Base-by-base conservation (phyloP, 164 flowering plant species). In the Vitis amurensis region DNA sequence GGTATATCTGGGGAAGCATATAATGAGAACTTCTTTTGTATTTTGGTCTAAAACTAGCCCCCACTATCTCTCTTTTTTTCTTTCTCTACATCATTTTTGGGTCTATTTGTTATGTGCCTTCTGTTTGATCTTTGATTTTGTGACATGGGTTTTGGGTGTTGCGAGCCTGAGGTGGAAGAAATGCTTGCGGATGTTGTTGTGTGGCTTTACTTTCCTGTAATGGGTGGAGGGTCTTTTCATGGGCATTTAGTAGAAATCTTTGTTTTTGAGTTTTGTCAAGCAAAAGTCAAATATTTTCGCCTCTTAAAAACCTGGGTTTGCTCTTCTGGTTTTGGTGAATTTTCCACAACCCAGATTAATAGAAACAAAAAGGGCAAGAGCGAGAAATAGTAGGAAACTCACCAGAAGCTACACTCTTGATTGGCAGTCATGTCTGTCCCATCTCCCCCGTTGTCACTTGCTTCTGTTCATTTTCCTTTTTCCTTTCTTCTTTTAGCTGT, bases 201-300 rank as follows among this genome's bases (percentile, higher is more conserved):
- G 15, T 47, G 58, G 49, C 11, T 59, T 68, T 64, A 17, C 58
- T 68, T 73, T 59, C 37, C 55, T 17, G 23, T 69, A 47, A 67
- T 50, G 73, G 30, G 30, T 67, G 60, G 69, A 52, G 61, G 65
- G 81, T 78, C 83, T 77, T 79, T 77, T 80, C 83, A 60, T 72
- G 61, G 71, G 66, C 62, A 71, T 61, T 51, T 29, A 12, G 51
- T 23, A 12, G 60, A 72, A 50, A 55, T 23, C 73, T 63, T 74
- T 66, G 23, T 59, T 51, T 68, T 74, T 69, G 59, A 47, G 84
- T 76, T 81, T 74, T 82, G 74, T 79, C 80, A 76, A 59, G 64
- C 57, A 63, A 73, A 77, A 74, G 56, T 59, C 52, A 12, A 52
- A 30, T 68, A 57, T 68, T 66, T 61, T 49, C 59, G 4, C 2